Evolutionary conservation across 257 asterid species (phyloP), one percentile per base, ranked within the genome.

Genomic region (Anisodus tanguticus): DNA sequence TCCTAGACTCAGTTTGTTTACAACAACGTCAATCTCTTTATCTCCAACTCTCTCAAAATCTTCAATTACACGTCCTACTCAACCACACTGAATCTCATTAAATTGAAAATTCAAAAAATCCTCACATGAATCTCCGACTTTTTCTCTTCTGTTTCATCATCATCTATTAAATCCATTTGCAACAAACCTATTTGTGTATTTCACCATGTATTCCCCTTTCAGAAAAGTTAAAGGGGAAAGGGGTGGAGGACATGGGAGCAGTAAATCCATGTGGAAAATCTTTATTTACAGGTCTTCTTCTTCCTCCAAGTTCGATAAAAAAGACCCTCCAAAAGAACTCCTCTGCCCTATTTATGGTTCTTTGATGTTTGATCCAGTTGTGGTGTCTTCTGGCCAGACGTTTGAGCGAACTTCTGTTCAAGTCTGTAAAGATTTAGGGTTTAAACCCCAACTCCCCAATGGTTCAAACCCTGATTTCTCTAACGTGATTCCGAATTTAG

Each of bases 381-480:
- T 96, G 4, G 97, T 96, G 59, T 85, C 95, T 55, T 91, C 98
- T 70, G 99, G 99, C 60, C 97, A 96, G 51, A 96, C 97, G 2
- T 92, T 96, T 80, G 99, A 96, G 84, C 93, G 97, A 19, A 31
- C 86, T 0, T 88, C 92, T 1, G 92, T 93, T 0, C 89, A 88
- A 79, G 91, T 93, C 45, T 96, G 97, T 85, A 74, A 85, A 55
- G 92, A 90, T 69, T 89, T 93, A 43, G 87, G 88, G 43, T 92
- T 92, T 84, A 47, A 51, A 8, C 97, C 98, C 17, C 81, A 92
- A 6, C 93, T 97, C 7, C n/a, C 90, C 66, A 94, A 90, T 68
- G 97, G 97, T 2, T 88, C 92, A 0, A 80, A 9, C 60, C 94
- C 98, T 45, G 97, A 93, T 87, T 94, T 97, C 58, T 86, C 98